Evolutionary conservation across 2,329 filamentous ascomycete species (phyloP), one percentile per base, ranked within the genome.

Genomic region (Cordyceps fumosorosea): DNA sequence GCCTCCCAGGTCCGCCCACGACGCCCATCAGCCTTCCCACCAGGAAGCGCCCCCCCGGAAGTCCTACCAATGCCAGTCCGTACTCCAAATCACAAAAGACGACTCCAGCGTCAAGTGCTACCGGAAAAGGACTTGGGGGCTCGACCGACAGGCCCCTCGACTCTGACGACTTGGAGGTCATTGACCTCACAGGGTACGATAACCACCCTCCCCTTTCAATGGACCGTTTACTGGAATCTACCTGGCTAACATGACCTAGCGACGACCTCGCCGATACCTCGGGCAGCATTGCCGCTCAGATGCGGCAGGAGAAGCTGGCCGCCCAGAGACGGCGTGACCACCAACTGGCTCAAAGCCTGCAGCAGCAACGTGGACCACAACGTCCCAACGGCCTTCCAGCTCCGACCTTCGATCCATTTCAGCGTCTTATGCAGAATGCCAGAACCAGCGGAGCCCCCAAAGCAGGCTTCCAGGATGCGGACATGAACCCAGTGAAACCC

Each of bases 151-250:
- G 3, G 3, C 2, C 52, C n/a, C 26, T 50, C 22, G 52, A 56
- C 52, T 48, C 52, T 32, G 59, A 29, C 69, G 72, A 12, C 56
- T 51, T 56, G 7, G 59, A 24, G 22, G 60, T 77, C 42, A 77
- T 79, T 60, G 77, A 80, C 67, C 73, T 80, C 67, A 79, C 76
- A 65, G 76, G 75, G 73, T 76, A 70, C 64, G 18, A 37, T 24
- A 20, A 7, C 29, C 29, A 5, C n/a, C 22, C 71, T 29, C 40
- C 20, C 71, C 29, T 66, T 68, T n/a, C 67, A 68, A 59, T 67
- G 10, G n/a, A 7, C 44, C n/a, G 22, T 5, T 20, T 20, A n/a
- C 16, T 20, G 22, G 8, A 55, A 18, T 3, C 42, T 16, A 64
- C 59, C 16, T n/a, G 40, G 44, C 65, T 73, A 24, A 69, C 67